Conservation (phyloP, 1,284 basidiomycete genomes). For the Apiotrichum laibachii region DNA sequence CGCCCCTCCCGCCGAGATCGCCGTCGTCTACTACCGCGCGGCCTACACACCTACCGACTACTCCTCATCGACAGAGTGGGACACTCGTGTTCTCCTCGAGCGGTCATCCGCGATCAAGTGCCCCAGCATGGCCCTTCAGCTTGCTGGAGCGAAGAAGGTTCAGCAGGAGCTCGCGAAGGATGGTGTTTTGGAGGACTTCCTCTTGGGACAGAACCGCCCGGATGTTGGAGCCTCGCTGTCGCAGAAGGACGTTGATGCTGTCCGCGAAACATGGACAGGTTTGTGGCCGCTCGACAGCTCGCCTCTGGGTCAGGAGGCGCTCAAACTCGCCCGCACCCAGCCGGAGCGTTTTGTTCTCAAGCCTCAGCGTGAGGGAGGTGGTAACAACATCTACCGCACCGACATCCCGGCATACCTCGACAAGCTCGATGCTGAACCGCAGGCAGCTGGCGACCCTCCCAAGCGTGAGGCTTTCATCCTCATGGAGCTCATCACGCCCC, state of each 20-base stretch:
- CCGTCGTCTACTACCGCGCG: constrained; percentile 80
- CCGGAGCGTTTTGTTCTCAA: constrained; percentile 76
- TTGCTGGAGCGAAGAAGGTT: constrained; percentile 93
- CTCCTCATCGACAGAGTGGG: constrained; percentile 62
- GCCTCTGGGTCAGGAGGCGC: constrained; percentile 53
- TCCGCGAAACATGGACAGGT: constrained; percentile 70
- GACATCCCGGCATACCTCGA: constrained; percentile 78
- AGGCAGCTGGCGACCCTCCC: constrained; percentile 25
- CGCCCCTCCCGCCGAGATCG: constrained; percentile 61
- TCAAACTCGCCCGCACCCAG: constrained; percentile 58
- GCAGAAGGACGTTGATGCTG: constrained; percentile 54
- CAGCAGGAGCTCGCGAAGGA: constrained; percentile 82
- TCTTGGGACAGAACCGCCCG: constrained; percentile 48
- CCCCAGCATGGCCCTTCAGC: constrained; percentile 82
- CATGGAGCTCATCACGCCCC: constrained; percentile 85
- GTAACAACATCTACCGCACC: constrained; percentile 88
- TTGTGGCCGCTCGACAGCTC: constrained; percentile 64
- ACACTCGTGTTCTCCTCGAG: constrained; percentile 72
- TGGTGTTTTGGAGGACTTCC: constrained; percentile 70
- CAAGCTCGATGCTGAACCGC: constrained; percentile 55
- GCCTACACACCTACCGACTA: constrained; percentile 87
- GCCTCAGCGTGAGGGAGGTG: constrained; percentile 94
- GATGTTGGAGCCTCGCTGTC: constrained; percentile 49
- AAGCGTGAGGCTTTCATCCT: constrained; percentile 74
- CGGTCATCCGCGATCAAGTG: constrained; percentile 85